Conservation (phyloP, 1,284 basidiomycete genomes). For the Cystobasidiaceae sp. region DNA sequence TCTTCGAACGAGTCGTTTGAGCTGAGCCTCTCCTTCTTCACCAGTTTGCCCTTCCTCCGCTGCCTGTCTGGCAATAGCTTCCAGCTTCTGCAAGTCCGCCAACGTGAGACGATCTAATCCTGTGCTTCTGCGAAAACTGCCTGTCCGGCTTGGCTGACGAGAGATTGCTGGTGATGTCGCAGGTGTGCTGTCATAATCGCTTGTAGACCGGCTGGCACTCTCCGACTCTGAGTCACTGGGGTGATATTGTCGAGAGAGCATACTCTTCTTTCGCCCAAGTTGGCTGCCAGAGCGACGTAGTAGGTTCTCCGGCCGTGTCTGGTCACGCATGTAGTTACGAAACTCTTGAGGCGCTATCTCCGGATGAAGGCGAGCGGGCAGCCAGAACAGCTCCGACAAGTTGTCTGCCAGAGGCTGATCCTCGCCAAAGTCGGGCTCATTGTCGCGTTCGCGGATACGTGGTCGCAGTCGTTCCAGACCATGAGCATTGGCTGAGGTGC, state of each 20-base stretch:
- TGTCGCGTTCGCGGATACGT: too few relatives aligned
- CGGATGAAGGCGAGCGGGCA: conserved; percentile 90
- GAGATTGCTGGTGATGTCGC: conserved; percentile 54
- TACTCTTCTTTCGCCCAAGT: conserved; percentile 40
- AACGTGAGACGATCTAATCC: conserved; percentile 67
- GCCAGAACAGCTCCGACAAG: conserved; percentile 75
- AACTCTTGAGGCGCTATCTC: conserved; percentile 97
- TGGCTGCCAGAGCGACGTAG: conserved; percentile 36
- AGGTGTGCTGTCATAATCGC: conserved; percentile 80
- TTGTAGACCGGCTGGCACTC: conserved; percentile 55
- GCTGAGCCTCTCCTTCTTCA: conserved; percentile 68
- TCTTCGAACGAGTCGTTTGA: conserved; percentile 70
- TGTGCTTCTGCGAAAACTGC: conserved; percentile 57
- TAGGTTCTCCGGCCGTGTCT: conserved; percentile 55
- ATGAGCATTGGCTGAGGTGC: too few relatives aligned
- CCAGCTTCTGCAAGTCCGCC: conserved; percentile 83
- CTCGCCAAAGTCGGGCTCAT: not conserved
- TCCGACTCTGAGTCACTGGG: conserved; percentile 33
- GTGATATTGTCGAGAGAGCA: conserved; percentile 42
- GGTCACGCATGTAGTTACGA: conserved; percentile 87
- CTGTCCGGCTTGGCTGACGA: conserved; percentile 49
- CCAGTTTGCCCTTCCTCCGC: conserved; percentile 47
- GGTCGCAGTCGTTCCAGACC: too few relatives aligned
- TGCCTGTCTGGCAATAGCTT: conserved; percentile 84
- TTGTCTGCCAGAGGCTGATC: conserved; percentile 12